phyloP scores from a whole-genome alignment of 257 asterid genomes.

The Fraxinus pennsylvanica region DNA sequence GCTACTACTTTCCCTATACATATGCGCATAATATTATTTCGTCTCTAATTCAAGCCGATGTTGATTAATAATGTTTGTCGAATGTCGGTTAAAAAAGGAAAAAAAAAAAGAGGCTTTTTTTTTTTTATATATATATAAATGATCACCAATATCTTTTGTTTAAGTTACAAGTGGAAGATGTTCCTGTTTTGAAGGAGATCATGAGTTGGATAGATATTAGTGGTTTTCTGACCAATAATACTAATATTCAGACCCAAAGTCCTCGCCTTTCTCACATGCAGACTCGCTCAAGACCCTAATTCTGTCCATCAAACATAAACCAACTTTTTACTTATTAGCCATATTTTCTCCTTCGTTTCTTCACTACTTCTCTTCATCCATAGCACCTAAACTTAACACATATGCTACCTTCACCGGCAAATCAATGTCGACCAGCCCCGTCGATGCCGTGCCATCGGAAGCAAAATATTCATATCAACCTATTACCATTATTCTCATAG shows the following conservation, averaged over 20 bases:
- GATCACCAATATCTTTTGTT: too few species aligned
- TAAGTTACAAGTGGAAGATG: not conserved
- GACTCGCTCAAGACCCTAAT: slow-evolving; percentile 10
- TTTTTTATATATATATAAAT: too few species aligned
- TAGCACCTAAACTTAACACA: not conserved
- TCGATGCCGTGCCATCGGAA: slow-evolving; percentile 28
- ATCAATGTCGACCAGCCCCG: slow-evolving; percentile 46
- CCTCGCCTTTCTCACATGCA: not conserved
- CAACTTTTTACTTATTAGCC: not conserved
- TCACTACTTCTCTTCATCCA: not conserved
- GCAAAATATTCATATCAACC: slow-evolving; percentile 53
- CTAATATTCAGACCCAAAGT: not conserved
- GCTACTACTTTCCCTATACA: too few species aligned
- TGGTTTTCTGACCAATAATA: not conserved
- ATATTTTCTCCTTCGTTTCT: not conserved
- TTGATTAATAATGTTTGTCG: too few species aligned
- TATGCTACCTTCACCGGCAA: not conserved
- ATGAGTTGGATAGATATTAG: not conserved
- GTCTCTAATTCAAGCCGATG: too few species aligned
- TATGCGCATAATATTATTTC: too few species aligned
- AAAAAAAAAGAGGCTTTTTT: too few species aligned
- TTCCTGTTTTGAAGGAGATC: not conserved
- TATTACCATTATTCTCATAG: slow-evolving; percentile 58
- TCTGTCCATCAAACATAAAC: not conserved
- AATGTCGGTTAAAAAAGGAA: too few species aligned